A percentile compares a stretch with the other conserved stretches of the same genome.
Conservation (phyloP, 1,284 basidiomycete genomes). For the Microbotryomycetes sp. region DNA sequence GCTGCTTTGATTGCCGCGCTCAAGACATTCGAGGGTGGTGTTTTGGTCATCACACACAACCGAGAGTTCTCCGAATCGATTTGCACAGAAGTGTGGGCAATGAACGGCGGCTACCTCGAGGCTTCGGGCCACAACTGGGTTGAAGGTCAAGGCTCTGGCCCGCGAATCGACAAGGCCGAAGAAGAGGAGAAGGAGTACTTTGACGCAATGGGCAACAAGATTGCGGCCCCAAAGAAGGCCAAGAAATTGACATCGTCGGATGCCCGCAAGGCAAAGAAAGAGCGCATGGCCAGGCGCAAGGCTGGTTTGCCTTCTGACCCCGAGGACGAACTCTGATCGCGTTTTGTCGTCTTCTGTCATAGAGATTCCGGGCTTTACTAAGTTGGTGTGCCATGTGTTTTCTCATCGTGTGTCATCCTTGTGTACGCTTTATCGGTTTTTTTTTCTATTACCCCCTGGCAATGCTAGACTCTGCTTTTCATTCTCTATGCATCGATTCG, state of each 20-base stretch:
- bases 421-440: not conserved
- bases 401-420: not conserved
- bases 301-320: constrained; percentile 19
- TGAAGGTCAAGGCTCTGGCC: constrained; percentile 87
- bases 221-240: constrained; percentile 72
- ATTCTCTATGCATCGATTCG: too few relatives aligned
- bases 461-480: not conserved
- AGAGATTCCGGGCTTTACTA: not conserved
- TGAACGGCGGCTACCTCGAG: constrained; percentile 62
- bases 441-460: not conserved
- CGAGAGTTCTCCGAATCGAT: constrained; percentile 95
- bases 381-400: not conserved
- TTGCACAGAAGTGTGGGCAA: constrained; percentile 49
- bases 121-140: constrained; percentile 48
- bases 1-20: constrained; percentile 92
- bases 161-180: constrained; percentile 75
- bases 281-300: constrained; percentile 60
- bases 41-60: constrained; percentile 51
- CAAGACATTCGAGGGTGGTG: constrained; percentile 95
- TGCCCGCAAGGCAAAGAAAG: constrained; percentile 85
- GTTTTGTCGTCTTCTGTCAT: not conserved
- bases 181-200: constrained; percentile 74
- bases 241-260: constrained; percentile 63
- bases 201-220: constrained; percentile 82
- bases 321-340: constrained; percentile 6